Evolutionary conservation across 2,329 filamentous ascomycete species (phyloP).

Genomic region (Botrytis sinoallii): DNA sequence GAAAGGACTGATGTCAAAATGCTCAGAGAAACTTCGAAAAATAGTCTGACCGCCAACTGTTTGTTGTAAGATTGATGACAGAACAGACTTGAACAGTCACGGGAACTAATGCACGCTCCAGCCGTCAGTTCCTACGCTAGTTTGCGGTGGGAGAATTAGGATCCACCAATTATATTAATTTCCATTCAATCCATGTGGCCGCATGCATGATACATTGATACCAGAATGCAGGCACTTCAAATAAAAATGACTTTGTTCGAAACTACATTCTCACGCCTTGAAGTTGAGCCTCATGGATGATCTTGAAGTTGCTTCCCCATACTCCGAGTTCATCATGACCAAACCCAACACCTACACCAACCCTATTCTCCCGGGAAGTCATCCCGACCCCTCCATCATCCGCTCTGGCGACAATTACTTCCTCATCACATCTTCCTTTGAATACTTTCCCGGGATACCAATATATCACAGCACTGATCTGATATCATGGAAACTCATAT

Average conservation of each 20-base stretch:
- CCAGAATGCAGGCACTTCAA: background rate
- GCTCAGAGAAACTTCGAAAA: background rate
- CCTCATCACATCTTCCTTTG: conserved; percentile 16
- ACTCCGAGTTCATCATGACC: conserved; percentile 11
- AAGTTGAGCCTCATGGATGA: background rate
- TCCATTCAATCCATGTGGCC: background rate
- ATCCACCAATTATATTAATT: conserved; percentile 3
- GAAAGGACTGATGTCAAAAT: background rate
- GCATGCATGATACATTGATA: background rate
- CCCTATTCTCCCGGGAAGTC: conserved; percentile 44
- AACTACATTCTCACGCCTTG: background rate
- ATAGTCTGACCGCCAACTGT: background rate
- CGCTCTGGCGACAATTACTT: conserved; percentile 7
- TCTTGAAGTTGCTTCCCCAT: background rate
- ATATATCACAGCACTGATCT: conserved; percentile 42
- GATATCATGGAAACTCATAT: conserved; percentile 47
- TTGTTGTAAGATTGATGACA: background rate
- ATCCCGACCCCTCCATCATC: conserved; percentile 40
- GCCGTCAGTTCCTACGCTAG: background rate
- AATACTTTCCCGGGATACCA: conserved; percentile 9
- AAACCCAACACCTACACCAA: conserved; percentile 39
- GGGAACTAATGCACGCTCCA: background rate
- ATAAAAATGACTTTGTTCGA: background rate
- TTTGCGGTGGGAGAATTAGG: background rate
- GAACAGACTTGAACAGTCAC: background rate